A percentile compares a stretch with the other conserved stretches of the same genome.
phyloP scores from a whole-genome alignment of 2,329 filamentous ascomycete genomes.

The Clonostachys byssicola region DNA sequence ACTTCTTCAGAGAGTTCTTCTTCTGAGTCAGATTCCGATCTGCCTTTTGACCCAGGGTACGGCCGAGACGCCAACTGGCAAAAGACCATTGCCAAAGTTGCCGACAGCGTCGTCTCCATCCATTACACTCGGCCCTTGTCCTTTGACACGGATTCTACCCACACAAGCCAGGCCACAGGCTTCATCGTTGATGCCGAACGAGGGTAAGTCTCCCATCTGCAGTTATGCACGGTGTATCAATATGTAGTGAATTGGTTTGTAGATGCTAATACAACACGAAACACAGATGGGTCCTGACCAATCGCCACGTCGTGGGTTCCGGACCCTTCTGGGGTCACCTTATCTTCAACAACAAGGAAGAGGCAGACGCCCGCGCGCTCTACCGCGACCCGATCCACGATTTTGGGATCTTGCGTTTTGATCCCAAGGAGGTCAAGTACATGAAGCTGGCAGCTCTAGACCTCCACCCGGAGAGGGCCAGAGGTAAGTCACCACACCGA shows the following conservation, averaged over 20 bases:
- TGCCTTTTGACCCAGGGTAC: no score
- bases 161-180: conserved; percentile 93
- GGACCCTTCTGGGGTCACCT: conserved; percentile 98
- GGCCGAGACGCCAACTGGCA: conserved; percentile 67
- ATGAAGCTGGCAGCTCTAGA: conserved; percentile 82
- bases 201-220: conserved; percentile 52
- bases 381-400: conserved; percentile 98
- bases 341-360: conserved; percentile 97
- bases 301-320: conserved; percentile 88
- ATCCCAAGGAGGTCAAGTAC: conserved; percentile 94
- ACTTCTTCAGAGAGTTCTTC: no score
- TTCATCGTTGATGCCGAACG: conserved; percentile 95
- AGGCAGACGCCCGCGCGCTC: conserved; percentile 92
- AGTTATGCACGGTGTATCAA: neutral
- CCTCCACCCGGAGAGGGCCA: conserved; percentile 80
- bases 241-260: neutral
- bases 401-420: conserved; percentile 94
- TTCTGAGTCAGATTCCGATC: no score
- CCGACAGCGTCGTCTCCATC: conserved; percentile 96
- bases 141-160: conserved; percentile 93
- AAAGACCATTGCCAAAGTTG: conserved; percentile 88
- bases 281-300: conserved; percentile 71
- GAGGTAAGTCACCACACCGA: conserved; percentile 33
- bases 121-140: conserved; percentile 97
- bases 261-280: neutral